These are phyloP conservation scores for Scheffersomyces coipomensis DNA, from an alignment of 805 yeast genomes.

Conservation along the genomic window DNA sequence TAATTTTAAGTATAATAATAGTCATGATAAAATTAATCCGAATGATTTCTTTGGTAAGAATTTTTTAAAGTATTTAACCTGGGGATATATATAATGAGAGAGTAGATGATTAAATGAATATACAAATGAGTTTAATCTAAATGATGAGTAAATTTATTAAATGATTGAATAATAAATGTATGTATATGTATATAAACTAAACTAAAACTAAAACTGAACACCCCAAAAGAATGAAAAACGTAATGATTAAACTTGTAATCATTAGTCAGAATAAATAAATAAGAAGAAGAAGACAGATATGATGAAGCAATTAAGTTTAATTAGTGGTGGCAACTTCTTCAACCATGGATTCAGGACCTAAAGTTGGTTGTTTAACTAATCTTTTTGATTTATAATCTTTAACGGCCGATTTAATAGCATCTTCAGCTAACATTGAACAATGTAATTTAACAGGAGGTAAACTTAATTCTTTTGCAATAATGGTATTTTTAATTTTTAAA, in stretches of 20 bases:
- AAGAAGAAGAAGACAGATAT: no score
- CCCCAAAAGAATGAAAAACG: no score
- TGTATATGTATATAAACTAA: no score
- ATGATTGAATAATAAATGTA: no score
- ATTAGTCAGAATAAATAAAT: no score
- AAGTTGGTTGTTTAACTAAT: slow-evolving; percentile 46
- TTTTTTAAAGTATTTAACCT: slow-evolving; percentile 24
- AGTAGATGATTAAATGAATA: background rate
- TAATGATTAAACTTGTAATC: no score
- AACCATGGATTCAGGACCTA: slow-evolving; percentile 56
- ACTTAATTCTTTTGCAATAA: slow-evolving; percentile 90
- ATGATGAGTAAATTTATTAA: no score
- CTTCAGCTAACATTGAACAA: slow-evolving; percentile 98
- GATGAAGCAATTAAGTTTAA: background rate
- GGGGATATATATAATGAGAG: background rate
- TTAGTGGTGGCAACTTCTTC: slow-evolving; percentile 2
- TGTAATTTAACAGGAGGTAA: slow-evolving; percentile 97
- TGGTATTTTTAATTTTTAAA: slow-evolving; percentile 85
- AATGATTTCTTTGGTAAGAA: slow-evolving; percentile 26
- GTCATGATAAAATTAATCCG: slow-evolving; percentile 12
- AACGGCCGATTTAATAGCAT: slow-evolving; percentile 95
- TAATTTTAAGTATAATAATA: slow-evolving; percentile 14
- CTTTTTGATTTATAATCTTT: slow-evolving; percentile 92
- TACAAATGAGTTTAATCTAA: background rate
- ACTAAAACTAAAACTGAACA: no score